These are phyloP conservation scores for Botryotinia convoluta DNA, from an alignment of 2,329 filamentous ascomycete genomes.

Conservation along the genomic window DNA sequence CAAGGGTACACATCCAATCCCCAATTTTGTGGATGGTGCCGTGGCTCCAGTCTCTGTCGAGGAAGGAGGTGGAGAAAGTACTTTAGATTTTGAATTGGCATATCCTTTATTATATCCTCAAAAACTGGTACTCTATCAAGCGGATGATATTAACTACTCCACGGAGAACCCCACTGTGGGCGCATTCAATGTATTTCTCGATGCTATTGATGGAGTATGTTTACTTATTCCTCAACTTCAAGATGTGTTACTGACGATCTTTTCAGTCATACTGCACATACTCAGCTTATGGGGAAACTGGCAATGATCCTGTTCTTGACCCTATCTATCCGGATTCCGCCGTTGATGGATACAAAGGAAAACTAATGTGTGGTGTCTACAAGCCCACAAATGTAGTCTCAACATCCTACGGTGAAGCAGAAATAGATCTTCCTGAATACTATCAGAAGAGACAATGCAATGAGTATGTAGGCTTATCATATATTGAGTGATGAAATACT, in stretches of 20 bases:
- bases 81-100: slow-evolving; percentile 46
- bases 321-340: slow-evolving; percentile 50
- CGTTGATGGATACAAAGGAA: slow-evolving; percentile 50
- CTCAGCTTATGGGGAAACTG: slow-evolving; percentile 22
- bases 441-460: slow-evolving; percentile 53
- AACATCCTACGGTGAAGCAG: slow-evolving; percentile 53
- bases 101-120: slow-evolving; percentile 50
- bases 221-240: not conserved
- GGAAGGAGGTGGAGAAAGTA: slow-evolving; percentile 18
- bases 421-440: slow-evolving; percentile 50
- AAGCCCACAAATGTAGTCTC: slow-evolving; percentile 42
- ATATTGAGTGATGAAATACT: not conserved
- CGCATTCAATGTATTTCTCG: slow-evolving; percentile 19
- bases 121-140: slow-evolving; percentile 47
- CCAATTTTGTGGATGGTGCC: slow-evolving; percentile 39
- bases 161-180: slow-evolving; percentile 1
- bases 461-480: slow-evolving; percentile 37
- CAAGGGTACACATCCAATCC: slow-evolving; percentile 36
- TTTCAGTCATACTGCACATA: slow-evolving; percentile 23
- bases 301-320: slow-evolving; percentile 40
- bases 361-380: slow-evolving; percentile 48
- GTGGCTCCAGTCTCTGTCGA: slow-evolving; percentile 25
- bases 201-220: slow-evolving; percentile 22
- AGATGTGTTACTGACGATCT: not conserved
- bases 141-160: slow-evolving; percentile 32